Conservation (phyloP, 1,284 basidiomycete genomes). For the Pseudozyma pruni region DNA sequence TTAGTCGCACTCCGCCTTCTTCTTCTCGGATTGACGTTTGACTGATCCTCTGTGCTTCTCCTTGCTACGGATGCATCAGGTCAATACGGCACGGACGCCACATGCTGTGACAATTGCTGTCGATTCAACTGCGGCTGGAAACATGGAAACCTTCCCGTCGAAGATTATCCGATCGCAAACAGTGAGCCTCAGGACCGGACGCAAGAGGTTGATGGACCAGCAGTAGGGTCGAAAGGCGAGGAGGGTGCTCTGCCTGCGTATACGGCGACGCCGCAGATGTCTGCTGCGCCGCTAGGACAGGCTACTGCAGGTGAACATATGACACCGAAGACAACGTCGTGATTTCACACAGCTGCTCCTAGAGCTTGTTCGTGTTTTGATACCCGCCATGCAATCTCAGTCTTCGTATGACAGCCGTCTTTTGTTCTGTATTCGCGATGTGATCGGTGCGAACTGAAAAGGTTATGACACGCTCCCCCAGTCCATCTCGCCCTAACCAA, state of each 20-base stretch:
- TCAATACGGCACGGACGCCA: constrained; percentile 23
- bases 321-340: neutral
- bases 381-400: neutral
- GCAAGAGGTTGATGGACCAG: constrained; percentile 6
- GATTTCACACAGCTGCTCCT: no score
- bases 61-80: constrained; percentile 11
- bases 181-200: constrained; percentile 9
- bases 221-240: neutral
- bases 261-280: constrained; percentile 33
- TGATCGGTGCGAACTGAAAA: no score
- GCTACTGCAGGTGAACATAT: neutral
- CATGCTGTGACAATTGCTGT: constrained; percentile 42
- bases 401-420: neutral
- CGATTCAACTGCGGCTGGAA: constrained; percentile 47
- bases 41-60: neutral
- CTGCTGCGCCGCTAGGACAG: neutral
- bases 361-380: no score
- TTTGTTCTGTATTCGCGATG: no score
- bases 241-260: constrained; percentile 23
- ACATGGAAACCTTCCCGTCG: constrained; percentile 31
- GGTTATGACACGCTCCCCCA: neutral
- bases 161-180: constrained; percentile 45
- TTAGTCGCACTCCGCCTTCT: neutral
- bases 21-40: neutral
- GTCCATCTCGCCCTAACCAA: constrained; percentile 19